These are phyloP conservation scores for Gyromitra esculenta DNA, from an alignment of 2,329 filamentous ascomycete species.

Conservation along the genomic window DNA sequence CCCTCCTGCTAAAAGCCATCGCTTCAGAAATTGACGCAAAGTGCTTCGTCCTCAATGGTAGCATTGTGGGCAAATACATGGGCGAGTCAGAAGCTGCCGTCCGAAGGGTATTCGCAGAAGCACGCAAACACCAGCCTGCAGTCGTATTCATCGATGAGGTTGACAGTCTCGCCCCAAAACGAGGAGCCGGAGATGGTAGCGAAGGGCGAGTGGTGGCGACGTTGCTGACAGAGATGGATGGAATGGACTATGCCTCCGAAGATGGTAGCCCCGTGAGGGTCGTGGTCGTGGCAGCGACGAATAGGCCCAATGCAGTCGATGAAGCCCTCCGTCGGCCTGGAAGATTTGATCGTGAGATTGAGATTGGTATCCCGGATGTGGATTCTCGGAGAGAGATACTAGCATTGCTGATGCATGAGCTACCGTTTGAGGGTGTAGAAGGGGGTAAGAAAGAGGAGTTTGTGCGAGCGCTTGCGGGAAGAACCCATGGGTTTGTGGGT, in stretches of 20 bases:
- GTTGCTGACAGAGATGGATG: constrained; percentile 57
- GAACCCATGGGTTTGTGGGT: constrained; percentile 58
- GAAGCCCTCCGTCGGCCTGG: constrained; percentile 56
- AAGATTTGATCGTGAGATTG: constrained; percentile 57
- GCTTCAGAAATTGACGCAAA: constrained; percentile 56
- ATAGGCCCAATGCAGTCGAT: constrained; percentile 57
- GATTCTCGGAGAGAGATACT: constrained; percentile 57
- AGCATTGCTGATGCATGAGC: constrained; percentile 52
- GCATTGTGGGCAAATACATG: constrained; percentile 57
- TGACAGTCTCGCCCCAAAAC: constrained; percentile 56
- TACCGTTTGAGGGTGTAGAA: constrained; percentile 50
- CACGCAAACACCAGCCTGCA: constrained; percentile 56
- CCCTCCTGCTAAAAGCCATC: constrained; percentile 56
- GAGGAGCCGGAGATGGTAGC: constrained; percentile 55
- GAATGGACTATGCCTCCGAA: constrained; percentile 45
- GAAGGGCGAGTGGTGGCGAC: constrained; percentile 57
- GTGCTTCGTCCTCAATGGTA: constrained; percentile 56
- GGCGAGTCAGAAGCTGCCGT: constrained; percentile 58
- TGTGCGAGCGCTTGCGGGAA: constrained; percentile 53
- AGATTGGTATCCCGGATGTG: constrained; percentile 57
- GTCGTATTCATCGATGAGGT: constrained; percentile 58
- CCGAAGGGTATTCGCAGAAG: constrained; percentile 56
- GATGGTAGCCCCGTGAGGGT: constrained; percentile 51
- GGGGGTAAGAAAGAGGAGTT: constrained; percentile 52
- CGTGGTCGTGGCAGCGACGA: constrained; percentile 57